Evolutionary conservation across 768 basidiomycete species (phyloP).

Genomic region (Postia placenta): DNA sequence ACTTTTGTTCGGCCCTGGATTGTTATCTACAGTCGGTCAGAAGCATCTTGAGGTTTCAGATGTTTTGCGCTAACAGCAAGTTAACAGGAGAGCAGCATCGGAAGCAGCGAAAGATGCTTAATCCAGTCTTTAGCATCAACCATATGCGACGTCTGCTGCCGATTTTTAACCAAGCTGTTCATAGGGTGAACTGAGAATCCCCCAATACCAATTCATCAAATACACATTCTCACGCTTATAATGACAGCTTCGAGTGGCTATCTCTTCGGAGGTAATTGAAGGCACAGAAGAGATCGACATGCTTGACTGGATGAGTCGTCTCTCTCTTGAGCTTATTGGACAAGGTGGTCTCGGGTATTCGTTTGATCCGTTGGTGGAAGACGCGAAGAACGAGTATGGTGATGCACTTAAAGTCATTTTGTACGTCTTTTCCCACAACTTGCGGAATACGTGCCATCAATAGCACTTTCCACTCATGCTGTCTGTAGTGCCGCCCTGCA

Average conservation of each 20-base stretch:
- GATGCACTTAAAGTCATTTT: constrained; percentile 17
- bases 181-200: constrained; percentile 15
- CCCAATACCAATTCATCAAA: too few relatives aligned
- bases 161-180: constrained; percentile 17
- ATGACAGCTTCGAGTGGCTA: constrained; percentile 14
- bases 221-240: not conserved
- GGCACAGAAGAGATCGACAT: constrained; percentile 7
- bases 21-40: constrained; percentile 20
- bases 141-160: constrained; percentile 22
- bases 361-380: constrained; percentile 15
- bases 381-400: constrained; percentile 13
- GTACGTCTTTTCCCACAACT: constrained; percentile 9
- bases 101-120: constrained; percentile 25
- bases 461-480: not conserved
- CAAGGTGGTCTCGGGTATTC: constrained; percentile 21
- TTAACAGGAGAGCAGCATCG: constrained; percentile 22
- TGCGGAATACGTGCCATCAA: not conserved
- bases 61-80: too few relatives aligned
- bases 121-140: constrained; percentile 23
- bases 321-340: constrained; percentile 21
- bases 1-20: constrained; percentile 18
- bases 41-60: not conserved
- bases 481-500: constrained; percentile 38
- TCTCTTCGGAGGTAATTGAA: not conserved
- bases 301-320: constrained; percentile 16